Evolutionary conservation across 192 early-diverging fungal genomes (phyloP).

Genomic region (Gaertneriomyces semiglobifer): DNA sequence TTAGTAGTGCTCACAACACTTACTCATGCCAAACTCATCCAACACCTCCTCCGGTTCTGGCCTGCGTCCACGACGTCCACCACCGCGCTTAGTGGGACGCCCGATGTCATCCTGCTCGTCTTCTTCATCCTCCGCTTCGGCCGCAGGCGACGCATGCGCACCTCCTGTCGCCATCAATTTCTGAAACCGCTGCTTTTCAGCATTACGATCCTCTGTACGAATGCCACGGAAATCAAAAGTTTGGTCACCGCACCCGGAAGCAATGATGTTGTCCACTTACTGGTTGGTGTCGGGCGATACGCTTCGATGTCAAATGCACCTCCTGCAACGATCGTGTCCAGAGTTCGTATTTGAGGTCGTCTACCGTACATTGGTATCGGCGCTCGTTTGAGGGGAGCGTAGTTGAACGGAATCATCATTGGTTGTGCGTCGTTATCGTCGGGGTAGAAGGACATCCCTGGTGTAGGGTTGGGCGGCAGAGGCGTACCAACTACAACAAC

Average conservation of each 20-base stretch:
- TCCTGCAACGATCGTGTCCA: slow-evolving; percentile 27
- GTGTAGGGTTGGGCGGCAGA: slow-evolving; percentile 23
- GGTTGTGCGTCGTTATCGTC: slow-evolving; percentile 1
- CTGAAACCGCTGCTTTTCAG: slow-evolving; percentile 34
- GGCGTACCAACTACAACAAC: slow-evolving; percentile 15
- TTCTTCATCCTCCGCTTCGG: background rate
- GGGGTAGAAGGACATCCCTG: slow-evolving; percentile 15
- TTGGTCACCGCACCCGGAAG: background rate
- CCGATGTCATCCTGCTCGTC: background rate
- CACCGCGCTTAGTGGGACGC: background rate
- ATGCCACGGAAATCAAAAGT: background rate
- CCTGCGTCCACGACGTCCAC: background rate
- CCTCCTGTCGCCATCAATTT: slow-evolving; percentile 30
- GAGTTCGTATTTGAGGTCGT: slow-evolving; percentile 31
- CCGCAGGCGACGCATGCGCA: background rate
- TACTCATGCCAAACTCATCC: slow-evolving; percentile 50
- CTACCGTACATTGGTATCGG: slow-evolving; percentile 11
- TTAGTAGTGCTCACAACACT: background rate
- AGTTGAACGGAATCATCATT: background rate
- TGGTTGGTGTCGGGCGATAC: slow-evolving; percentile 30
- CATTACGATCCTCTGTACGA: slow-evolving; percentile 24
- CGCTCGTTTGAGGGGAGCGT: background rate
- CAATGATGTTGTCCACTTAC: slow-evolving; percentile 2
- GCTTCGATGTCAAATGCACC: slow-evolving; percentile 40
- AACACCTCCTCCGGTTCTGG: slow-evolving; percentile 23